Conservation (phyloP, 768 basidiomycete genomes). For the Lyophyllum semitale region DNA sequence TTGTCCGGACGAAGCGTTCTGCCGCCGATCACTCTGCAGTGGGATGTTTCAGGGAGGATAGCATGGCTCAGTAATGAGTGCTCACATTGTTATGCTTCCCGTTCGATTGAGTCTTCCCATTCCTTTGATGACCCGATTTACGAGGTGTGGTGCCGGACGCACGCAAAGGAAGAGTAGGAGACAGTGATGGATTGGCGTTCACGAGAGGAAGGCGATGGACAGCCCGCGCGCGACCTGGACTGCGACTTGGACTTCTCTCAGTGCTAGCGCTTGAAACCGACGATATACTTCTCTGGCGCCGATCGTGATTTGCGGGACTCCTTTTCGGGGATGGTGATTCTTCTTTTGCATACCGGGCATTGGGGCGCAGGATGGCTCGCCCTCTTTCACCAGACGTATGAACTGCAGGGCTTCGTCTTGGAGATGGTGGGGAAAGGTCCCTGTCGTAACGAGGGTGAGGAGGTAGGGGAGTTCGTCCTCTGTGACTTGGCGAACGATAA, state of each 20-base stretch:
- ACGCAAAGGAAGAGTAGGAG: slow-evolving; percentile 17
- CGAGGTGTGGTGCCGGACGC: slow-evolving; percentile 13
- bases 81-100: slow-evolving; percentile 35
- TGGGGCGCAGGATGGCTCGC: slow-evolving; percentile 15
- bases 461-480: background rate
- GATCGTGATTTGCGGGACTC: slow-evolving; percentile 34
- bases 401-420: background rate
- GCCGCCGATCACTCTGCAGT: slow-evolving; percentile 17
- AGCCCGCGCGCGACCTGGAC: slow-evolving; percentile 50
- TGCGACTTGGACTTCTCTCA: slow-evolving; percentile 58
- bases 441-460: slow-evolving; percentile 19
- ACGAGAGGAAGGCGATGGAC: slow-evolving; percentile 63
- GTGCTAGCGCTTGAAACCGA: slow-evolving; percentile 57
- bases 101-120: slow-evolving; percentile 38
- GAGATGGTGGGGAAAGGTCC: slow-evolving; percentile 24
- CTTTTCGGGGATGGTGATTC: slow-evolving; percentile 40
- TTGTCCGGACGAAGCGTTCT: slow-evolving; percentile 8
- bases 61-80: background rate
- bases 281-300: slow-evolving; percentile 51
- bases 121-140: slow-evolving; percentile 28
- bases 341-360: slow-evolving; percentile 22
- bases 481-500: slow-evolving; percentile 1
- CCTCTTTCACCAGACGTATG: slow-evolving; percentile 13
- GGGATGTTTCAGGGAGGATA: background rate
- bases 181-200: slow-evolving; percentile 36